Conservation (phyloP, 768 basidiomycete genomes). For the Termitomyces sp. region DNA sequence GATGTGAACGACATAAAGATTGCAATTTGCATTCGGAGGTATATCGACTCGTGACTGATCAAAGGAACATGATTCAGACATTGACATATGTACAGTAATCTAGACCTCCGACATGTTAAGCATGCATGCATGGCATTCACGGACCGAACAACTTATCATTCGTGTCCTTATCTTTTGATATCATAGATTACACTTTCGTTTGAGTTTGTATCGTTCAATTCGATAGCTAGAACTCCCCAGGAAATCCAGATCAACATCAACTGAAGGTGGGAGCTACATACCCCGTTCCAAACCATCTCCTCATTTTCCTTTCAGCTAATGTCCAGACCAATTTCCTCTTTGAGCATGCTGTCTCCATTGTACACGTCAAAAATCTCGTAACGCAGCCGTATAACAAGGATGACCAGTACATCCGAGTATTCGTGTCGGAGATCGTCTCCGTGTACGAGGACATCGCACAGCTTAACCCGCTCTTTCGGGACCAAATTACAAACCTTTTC, state of each 20-base stretch:
- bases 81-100: too few species aligned
- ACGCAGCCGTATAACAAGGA: slow-evolving; percentile 87
- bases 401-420: slow-evolving; percentile 91
- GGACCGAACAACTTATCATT: background rate
- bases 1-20: background rate
- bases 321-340: slow-evolving; percentile 84
- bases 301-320: slow-evolving; percentile 35
- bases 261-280: slow-evolving; percentile 13
- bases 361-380: slow-evolving; percentile 77
- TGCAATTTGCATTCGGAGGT: background rate
- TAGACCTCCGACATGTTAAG: background rate
- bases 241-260: slow-evolving; percentile 27
- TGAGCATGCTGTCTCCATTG: slow-evolving; percentile 79
- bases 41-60: background rate
- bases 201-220: too few species aligned
- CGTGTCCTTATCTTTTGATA: background rate
- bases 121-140: background rate
- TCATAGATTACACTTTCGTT: too few species aligned
- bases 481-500: slow-evolving; percentile 94
- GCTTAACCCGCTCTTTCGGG: slow-evolving; percentile 94
- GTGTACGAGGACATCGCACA: slow-evolving; percentile 99
- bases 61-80: background rate
- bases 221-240: too few species aligned
- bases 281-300: background rate
- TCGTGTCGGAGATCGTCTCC: slow-evolving; percentile 93